Evolutionary conservation across 768 basidiomycete genomes (phyloP), one percentile per base, ranked within the genome.

Genomic region (Mycena crocata): DNA sequence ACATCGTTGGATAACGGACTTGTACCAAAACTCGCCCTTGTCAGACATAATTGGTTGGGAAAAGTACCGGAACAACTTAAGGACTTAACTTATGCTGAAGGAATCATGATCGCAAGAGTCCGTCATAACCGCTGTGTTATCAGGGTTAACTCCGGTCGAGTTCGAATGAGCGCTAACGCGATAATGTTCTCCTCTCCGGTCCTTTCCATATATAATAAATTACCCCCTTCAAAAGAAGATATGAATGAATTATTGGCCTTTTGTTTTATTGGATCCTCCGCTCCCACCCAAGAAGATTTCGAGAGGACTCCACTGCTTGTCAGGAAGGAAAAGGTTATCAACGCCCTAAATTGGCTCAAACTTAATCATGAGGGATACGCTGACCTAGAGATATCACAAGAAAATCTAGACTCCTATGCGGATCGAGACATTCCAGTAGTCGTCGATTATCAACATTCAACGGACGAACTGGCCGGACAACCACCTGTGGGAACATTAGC

Each of bases 101-200:
- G 26, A 14, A n/a, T 64, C 1, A 32, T 34, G 34, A 57, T 46
- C 8, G 26, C 39, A 10, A 6, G 32, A 14, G 57, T 65, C 17
- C 14, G 28, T 1, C 37, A 68, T 6, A 42, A 34, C 14, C 5
- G 49, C 10, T 63, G 76, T 58, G 67, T 81, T 26, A 73, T 78
- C 2, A 42, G 72, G 14, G 75, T 81, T 0, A 50, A 68, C n/a
- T 71, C 69, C 9, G 78, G 78, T 5, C 44, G 70, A 19, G 42
- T 56, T 0, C 76, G 76, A 40, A 74, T 80, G 76, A 40, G 30
- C 13, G 76, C 74, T 6, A 76, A 81, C 73, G 75, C 72, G 14
- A 68, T 81, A 5, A 67, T 72, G 14, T 79, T 77, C 64, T 65
- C 71, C 42, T 62, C 69, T 14, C 79, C 78, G 0, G 64, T 74